A percentile compares a stretch with the other conserved stretches of the same genome.
Evolutionary conservation across 1,284 basidiomycete genomes (phyloP).

Genomic region (Sanghuangporus baumii): DNA sequence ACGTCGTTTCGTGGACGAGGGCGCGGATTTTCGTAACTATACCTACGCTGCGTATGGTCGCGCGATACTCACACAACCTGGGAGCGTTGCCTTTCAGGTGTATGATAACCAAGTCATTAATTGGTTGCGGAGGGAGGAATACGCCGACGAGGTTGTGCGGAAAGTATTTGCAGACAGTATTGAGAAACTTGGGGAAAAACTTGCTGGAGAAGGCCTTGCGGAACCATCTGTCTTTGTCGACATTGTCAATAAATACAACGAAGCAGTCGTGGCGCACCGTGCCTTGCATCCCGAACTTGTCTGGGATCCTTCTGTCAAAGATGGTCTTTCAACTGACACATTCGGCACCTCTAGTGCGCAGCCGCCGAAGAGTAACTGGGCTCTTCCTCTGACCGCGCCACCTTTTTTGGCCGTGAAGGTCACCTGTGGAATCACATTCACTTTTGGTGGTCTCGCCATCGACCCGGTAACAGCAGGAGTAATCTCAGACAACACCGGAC

Average conservation of each 20-base stretch:
- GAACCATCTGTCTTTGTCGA: constrained; percentile 36
- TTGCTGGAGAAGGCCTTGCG: constrained; percentile 41
- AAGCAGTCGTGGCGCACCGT: constrained; percentile 36
- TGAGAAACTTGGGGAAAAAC: constrained; percentile 44
- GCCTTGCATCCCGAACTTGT: constrained; percentile 29
- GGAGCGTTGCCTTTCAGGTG: constrained; percentile 55
- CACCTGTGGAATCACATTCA: constrained; percentile 65
- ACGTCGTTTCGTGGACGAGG: constrained; percentile 61
- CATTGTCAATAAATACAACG: constrained; percentile 47
- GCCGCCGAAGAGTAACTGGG: constrained; percentile 54
- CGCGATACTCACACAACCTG: constrained; percentile 52
- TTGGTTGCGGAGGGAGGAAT: constrained; percentile 55
- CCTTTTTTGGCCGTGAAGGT: constrained; percentile 64
- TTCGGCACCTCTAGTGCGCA: constrained; percentile 27
- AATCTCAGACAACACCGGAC: constrained; percentile 35
- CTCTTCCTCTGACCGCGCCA: constrained; percentile 41
- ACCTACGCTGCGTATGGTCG: constrained; percentile 65
- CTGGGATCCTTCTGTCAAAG: constrained; percentile 62
- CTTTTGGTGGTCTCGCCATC: constrained; percentile 60
- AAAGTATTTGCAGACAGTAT: constrained; percentile 44
- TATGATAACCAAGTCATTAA: constrained; percentile 44
- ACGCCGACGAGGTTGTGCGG: constrained; percentile 52
- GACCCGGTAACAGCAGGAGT: constrained; percentile 50
- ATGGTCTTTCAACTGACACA: constrained; percentile 46
- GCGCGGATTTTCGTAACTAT: constrained; percentile 64